These are phyloP conservation scores for Sodiomyces alkalinus DNA, from an alignment of 2,329 filamentous ascomycete species.

Conservation along the genomic window DNA sequence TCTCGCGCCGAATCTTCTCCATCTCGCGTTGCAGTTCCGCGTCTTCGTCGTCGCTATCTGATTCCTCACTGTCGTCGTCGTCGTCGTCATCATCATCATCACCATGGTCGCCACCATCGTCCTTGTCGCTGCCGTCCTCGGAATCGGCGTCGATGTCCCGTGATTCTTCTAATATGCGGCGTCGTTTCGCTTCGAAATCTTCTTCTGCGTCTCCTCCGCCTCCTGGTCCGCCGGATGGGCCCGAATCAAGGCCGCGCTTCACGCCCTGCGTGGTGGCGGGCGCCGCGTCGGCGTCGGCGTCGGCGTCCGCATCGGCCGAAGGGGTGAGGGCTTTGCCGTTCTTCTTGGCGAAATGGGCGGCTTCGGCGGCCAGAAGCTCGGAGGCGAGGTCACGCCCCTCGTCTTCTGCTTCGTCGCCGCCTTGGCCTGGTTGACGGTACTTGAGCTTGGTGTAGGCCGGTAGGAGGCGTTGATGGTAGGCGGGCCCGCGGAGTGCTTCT, in stretches of 20 bases:
- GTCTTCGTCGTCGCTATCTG: constrained; percentile 66
- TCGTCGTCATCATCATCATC: constrained; percentile 41
- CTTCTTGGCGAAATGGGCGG: constrained; percentile 74
- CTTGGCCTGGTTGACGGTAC: constrained; percentile 74
- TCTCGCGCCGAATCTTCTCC: constrained; percentile 82
- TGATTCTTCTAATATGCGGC: constrained; percentile 76
- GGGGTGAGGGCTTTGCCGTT: constrained; percentile 40
- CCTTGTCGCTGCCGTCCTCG: constrained; percentile 42
- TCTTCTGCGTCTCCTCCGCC: constrained; percentile 27
- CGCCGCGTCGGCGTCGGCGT: constrained; percentile 19
- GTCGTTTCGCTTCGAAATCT: constrained; percentile 66
- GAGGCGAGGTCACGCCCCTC: constrained; percentile 65
- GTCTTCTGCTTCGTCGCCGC: constrained; percentile 56
- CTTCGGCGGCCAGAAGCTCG: constrained; percentile 80
- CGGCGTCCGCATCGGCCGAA: constrained; percentile 29
- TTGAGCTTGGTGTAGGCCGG: constrained; percentile 91
- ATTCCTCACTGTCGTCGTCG: constrained; percentile 36
- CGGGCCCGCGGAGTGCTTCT: constrained; percentile 82
- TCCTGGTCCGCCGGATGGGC: constrained; percentile 14
- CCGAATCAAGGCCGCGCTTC: constrained; percentile 51
- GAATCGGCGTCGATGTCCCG: constrained; percentile 73
- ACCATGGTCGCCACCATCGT: constrained; percentile 29
- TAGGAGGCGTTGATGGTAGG: constrained; percentile 90
- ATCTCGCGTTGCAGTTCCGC: constrained; percentile 84
- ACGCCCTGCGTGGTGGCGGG: constrained; percentile 20